Evolutionary conservation across 208 protist genomes (phyloP).

Genomic region (Lotmaria passim): DNA sequence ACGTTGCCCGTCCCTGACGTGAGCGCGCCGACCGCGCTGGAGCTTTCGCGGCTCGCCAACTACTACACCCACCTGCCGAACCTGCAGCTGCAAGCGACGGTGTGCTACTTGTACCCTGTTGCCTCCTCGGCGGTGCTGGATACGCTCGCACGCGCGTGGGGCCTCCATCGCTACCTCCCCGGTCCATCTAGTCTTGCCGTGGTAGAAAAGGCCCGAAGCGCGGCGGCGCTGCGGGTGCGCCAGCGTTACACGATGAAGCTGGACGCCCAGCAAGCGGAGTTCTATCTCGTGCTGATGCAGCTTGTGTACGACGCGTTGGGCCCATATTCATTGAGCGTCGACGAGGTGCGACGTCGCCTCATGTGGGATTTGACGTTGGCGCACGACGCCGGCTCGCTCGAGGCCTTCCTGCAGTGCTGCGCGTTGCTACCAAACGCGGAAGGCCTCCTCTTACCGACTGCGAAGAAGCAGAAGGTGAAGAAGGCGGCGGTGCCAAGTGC

Average conservation of each 20-base stretch:
- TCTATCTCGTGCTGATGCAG: constrained; percentile 73
- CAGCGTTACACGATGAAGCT: constrained; percentile 69
- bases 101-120: constrained; percentile 59
- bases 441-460: constrained; percentile 23
- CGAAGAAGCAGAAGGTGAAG: constrained; percentile 22
- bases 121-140: constrained; percentile 56
- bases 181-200: constrained; percentile 41
- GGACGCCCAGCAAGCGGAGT: constrained; percentile 41
- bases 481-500: neutral
- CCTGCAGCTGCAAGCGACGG: constrained; percentile 83
- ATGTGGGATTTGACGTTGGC: constrained; percentile 73
- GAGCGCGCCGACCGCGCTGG: constrained; percentile 42
- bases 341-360: constrained; percentile 64
- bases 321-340: constrained; percentile 61
- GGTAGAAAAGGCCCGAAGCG: constrained; percentile 36
- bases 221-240: constrained; percentile 57
- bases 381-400: constrained; percentile 59
- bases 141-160: constrained; percentile 67
- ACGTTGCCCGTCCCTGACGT: neutral
- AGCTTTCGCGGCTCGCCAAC: constrained; percentile 55
- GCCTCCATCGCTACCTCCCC: constrained; percentile 47
- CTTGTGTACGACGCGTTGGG: constrained; percentile 84
- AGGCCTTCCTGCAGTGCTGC: constrained; percentile 62
- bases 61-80: constrained; percentile 72
- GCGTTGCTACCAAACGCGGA: constrained; percentile 49